Evolutionary conservation across 169 alveolate species (phyloP).

Genomic region (Eimeria zaria): DNA sequence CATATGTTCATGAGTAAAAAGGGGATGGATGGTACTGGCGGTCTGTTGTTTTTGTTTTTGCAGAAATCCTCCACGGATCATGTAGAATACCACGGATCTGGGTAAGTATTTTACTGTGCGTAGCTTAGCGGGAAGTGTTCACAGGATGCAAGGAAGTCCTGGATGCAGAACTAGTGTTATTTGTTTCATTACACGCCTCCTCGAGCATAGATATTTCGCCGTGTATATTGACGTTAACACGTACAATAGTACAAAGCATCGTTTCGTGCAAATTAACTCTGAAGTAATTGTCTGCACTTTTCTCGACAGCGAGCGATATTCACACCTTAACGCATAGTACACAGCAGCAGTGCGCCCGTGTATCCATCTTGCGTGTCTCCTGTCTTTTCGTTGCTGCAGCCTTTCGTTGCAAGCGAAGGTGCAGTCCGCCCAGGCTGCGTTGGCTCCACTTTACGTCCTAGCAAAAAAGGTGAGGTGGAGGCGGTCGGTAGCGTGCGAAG

Average conservation of each 20-base stretch:
- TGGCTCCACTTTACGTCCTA: conserved; percentile 74
- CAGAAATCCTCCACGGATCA: conserved; percentile 2
- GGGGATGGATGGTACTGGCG: neutral
- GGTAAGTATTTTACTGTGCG: neutral
- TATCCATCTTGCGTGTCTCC: neutral
- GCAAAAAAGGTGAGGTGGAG: conserved; percentile 57
- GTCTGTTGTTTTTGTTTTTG: neutral
- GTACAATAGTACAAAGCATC: neutral
- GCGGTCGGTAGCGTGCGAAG: neutral
- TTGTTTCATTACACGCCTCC: neutral
- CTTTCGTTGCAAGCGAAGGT: conserved; percentile 77
- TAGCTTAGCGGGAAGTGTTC: neutral
- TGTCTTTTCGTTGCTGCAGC: conserved; percentile 33
- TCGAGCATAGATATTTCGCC: neutral
- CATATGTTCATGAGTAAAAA: neutral
- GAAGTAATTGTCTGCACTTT: too few relatives aligned
- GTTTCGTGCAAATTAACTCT: neutral
- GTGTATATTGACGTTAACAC: neutral
- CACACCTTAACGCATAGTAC: neutral
- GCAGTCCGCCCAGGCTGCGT: conserved; percentile 78
- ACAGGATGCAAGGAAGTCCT: neutral
- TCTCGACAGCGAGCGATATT: neutral
- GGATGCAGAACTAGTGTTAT: neutral
- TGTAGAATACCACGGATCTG: neutral
- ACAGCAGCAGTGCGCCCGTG: neutral